Percentiles rank a stretch among this genome's conserved stretches.
Conservation (phyloP, 257 asterid genomes). For the Mentha longifolia region DNA sequence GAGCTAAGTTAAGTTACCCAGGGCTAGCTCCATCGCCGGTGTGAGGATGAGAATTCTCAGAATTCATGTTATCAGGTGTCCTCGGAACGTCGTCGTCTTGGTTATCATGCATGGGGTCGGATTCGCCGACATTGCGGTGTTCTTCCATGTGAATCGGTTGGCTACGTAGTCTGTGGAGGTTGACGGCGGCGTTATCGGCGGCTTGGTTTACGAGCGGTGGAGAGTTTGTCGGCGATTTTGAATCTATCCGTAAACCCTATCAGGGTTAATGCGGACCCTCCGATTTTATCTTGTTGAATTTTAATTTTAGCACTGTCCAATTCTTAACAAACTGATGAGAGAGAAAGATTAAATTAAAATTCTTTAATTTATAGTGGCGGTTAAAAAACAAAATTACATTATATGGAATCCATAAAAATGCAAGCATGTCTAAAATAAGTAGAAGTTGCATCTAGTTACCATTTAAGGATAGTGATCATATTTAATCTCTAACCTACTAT, state of each 20-base stretch:
- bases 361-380: no score
- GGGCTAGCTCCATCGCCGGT: conserved; percentile 63
- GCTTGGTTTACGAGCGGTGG: conserved; percentile 5
- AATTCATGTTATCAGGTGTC: conserved; percentile 31
- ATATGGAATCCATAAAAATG: no score
- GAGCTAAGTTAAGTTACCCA: conserved; percentile 40
- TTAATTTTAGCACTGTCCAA: no score
- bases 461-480: no score
- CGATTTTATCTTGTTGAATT: conserved; percentile 2
- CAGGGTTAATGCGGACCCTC: conserved; percentile 26
- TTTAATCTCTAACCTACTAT: no score
- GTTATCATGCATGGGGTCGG: conserved; percentile 32
- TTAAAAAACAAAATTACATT: no score
- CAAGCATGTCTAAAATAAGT: no score
- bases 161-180: background rate
- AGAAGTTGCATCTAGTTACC: no score
- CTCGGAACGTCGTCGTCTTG: conserved; percentile 36
- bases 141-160: conserved; percentile 34
- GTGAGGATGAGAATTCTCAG: conserved; percentile 42
- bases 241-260: conserved; percentile 36
- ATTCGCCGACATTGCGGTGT: conserved; percentile 28
- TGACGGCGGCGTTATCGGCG: conserved; percentile 20
- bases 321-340: no score
- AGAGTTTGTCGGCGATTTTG: conserved; percentile 25
- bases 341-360: no score